phyloP scores from a whole-genome alignment of 2,329 filamentous ascomycete species.

The Knoxdaviesia proteae region DNA sequence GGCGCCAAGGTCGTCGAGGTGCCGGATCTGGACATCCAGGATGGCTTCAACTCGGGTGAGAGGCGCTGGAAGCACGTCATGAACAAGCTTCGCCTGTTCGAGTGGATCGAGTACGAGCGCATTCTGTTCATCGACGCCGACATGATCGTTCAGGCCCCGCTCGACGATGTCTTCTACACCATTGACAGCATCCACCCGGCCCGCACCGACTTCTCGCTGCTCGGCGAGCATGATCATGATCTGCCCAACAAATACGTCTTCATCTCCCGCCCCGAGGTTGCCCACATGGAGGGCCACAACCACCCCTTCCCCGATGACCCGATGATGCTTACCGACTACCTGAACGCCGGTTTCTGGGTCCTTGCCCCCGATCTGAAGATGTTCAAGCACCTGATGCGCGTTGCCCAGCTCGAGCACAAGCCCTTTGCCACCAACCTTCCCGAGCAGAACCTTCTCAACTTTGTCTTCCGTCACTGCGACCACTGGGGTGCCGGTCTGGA shows the following conservation, averaged over 20 bases:
- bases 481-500: slow-evolving; percentile 2
- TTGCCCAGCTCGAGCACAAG: slow-evolving; percentile 12
- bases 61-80: slow-evolving; percentile 20
- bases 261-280: slow-evolving; percentile 13
- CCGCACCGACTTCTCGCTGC: slow-evolving; percentile 4
- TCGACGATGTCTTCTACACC: slow-evolving; percentile 18
- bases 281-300: slow-evolving; percentile 9
- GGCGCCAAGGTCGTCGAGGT: slow-evolving; percentile 17
- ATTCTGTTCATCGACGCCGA: slow-evolving; percentile 23
- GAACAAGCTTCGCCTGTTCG: slow-evolving; percentile 19
- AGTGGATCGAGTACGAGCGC: slow-evolving; percentile 18
- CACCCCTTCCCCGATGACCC: slow-evolving; percentile 15
- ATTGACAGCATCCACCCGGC: slow-evolving; percentile 7
- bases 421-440: slow-evolving; percentile 17
- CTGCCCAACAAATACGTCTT: slow-evolving; percentile 15
- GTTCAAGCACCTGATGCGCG: slow-evolving; percentile 16
- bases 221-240: slow-evolving; percentile 10
- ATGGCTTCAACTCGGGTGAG: slow-evolving; percentile 16
- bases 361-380: slow-evolving; percentile 15
- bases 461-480: slow-evolving; percentile 15
- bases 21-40: slow-evolving; percentile 7
- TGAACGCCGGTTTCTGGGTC: slow-evolving; percentile 21
- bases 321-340: slow-evolving; percentile 8
- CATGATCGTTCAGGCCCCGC: slow-evolving; percentile 13
- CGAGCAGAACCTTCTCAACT: slow-evolving; percentile 22